Conservation (phyloP, 192 early-diverging fungal species). For the Linnemannia elongata region DNA sequence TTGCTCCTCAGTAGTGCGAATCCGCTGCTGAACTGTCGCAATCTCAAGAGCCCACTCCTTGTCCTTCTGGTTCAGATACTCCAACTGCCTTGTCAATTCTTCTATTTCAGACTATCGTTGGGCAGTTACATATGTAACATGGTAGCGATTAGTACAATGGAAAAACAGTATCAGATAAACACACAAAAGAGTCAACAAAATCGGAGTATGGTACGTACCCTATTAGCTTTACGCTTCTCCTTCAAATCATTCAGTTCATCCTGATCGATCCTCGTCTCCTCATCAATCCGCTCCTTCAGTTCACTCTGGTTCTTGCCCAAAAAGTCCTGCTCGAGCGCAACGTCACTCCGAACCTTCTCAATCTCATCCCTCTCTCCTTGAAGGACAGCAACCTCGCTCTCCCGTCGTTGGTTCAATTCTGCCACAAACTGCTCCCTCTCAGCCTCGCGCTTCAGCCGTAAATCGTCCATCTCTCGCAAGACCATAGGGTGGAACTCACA, state of each 20-base stretch:
- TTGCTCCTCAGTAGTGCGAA: slow-evolving; percentile 23
- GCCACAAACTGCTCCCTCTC: slow-evolving; percentile 12
- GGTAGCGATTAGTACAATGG: neutral
- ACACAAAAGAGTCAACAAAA: neutral
- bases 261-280: slow-evolving; percentile 41
- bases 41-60: slow-evolving; percentile 19
- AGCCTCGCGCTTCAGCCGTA: slow-evolving; percentile 14
- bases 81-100: slow-evolving; percentile 21
- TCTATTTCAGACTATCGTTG: slow-evolving; percentile 31
- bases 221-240: slow-evolving; percentile 15
- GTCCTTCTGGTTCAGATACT: slow-evolving; percentile 21
- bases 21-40: slow-evolving; percentile 19
- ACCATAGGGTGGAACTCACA: slow-evolving; percentile 24
- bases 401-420: neutral
- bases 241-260: slow-evolving; percentile 32
- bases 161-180: neutral
- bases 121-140: neutral
- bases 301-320: slow-evolving; percentile 36
- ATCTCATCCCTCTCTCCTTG: slow-evolving; percentile 19
- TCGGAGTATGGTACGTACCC: slow-evolving; percentile 11
- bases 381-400: slow-evolving; percentile 13
- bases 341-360: slow-evolving; percentile 30
- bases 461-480: slow-evolving; percentile 29
- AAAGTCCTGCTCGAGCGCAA: slow-evolving; percentile 26
- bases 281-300: slow-evolving; percentile 33